Evolutionary conservation across 306 rosid genomes (phyloP).

Genomic region (Aeschynomene evenia): DNA sequence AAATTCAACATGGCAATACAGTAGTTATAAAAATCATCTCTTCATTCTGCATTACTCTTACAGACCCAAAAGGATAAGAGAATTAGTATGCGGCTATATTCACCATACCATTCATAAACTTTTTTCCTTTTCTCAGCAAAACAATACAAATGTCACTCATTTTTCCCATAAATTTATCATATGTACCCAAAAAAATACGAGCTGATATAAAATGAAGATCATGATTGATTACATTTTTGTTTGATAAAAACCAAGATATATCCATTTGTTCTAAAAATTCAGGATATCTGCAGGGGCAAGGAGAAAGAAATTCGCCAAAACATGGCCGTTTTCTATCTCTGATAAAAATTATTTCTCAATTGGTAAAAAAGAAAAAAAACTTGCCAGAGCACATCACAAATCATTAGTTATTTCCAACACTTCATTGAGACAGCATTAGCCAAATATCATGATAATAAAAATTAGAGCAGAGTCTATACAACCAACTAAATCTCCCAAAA

Average conservation of each 20-base stretch:
- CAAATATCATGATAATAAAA: neutral
- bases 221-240: neutral
- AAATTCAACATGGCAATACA: constrained; percentile 34
- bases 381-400: neutral
- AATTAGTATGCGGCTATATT: neutral
- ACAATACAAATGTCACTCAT: neutral
- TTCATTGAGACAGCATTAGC: neutral
- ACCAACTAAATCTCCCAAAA: neutral
- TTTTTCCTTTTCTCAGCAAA: constrained; percentile 5
- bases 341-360: too few species aligned
- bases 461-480: neutral
- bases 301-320: neutral
- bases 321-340: neutral
- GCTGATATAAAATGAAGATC: neutral
- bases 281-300: neutral
- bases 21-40: constrained; percentile 13
- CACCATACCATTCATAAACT: neutral
- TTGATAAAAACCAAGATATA: neutral
- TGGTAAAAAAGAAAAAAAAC: neutral
- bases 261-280: neutral
- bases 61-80: constrained; percentile 3
- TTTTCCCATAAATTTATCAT: neutral
- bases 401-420: constrained; percentile 5
- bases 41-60: neutral
- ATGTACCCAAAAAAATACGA: neutral